Conservation (phyloP, 2,329 filamentous ascomycete genomes). For the Sodiomyces alkalinus region DNA sequence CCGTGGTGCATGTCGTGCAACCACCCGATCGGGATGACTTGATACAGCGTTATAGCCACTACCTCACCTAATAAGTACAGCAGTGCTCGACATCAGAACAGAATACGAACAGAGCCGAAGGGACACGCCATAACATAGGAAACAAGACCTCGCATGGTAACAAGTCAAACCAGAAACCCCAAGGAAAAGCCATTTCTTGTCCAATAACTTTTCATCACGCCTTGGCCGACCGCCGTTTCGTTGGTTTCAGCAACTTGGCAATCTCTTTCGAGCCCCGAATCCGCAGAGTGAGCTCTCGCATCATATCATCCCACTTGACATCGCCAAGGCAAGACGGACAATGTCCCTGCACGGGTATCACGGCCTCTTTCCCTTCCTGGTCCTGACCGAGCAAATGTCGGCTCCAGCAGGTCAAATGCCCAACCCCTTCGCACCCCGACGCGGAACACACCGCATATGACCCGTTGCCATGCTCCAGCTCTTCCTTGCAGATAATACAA, state of each 20-base stretch:
- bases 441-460: slow-evolving; percentile 43
- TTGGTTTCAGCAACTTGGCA: slow-evolving; percentile 48
- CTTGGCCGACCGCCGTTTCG: slow-evolving; percentile 12
- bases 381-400: slow-evolving; percentile 28
- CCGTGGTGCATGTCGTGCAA: too few species aligned
- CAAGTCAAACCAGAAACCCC: too few species aligned
- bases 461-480: slow-evolving; percentile 29
- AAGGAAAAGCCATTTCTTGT: too few species aligned
- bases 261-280: slow-evolving; percentile 56
- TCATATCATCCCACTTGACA: slow-evolving; percentile 60
- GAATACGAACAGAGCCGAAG: too few species aligned
- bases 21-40: too few species aligned
- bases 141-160: too few species aligned
- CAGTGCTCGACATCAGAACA: too few species aligned
- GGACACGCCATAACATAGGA: too few species aligned
- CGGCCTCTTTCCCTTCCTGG: slow-evolving; percentile 16
- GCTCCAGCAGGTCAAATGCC: slow-evolving; percentile 46
- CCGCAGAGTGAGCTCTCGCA: slow-evolving; percentile 68
- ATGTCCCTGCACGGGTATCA: slow-evolving; percentile 52
- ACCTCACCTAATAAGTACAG: too few species aligned
- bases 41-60: too few species aligned
- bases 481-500: slow-evolving; percentile 36
- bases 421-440: slow-evolving; percentile 36
- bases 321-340: slow-evolving; percentile 55
- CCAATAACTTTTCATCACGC: too few species aligned